A percentile compares a stretch with the other conserved stretches of the same genome.
Conservation (phyloP, 2,329 filamentous ascomycete species). For the Colletotrichum lindemuthianum region DNA sequence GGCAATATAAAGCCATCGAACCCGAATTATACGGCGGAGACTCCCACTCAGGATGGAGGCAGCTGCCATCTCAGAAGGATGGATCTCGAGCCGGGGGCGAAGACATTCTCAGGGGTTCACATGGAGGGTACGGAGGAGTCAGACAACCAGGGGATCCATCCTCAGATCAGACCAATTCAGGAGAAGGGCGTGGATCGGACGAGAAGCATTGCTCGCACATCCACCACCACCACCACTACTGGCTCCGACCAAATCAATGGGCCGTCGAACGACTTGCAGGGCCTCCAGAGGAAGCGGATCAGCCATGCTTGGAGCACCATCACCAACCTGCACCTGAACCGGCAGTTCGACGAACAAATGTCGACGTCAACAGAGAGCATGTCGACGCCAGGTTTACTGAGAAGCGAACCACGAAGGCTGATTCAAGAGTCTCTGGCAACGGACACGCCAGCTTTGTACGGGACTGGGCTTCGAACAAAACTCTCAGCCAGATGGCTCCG, state of each 20-base stretch:
- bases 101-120: background rate
- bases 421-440: too few species aligned
- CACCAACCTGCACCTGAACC: constrained; percentile 21
- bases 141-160: background rate
- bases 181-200: constrained; percentile 10
- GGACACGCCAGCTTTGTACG: too few species aligned
- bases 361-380: constrained; percentile 27
- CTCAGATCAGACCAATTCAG: background rate
- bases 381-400: background rate
- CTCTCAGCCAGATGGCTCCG: too few species aligned
- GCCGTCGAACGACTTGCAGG: constrained; percentile 11
- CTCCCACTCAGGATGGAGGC: background rate
- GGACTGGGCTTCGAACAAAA: too few species aligned
- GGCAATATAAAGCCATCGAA: constrained; percentile 29
- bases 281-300: background rate
- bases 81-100: background rate
- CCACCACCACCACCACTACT: constrained; percentile 72
- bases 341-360: constrained; percentile 10
- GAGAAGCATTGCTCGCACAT: constrained; percentile 61
- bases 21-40: constrained; percentile 26
- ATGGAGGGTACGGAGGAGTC: too few species aligned
- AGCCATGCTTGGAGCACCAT: constrained; percentile 24
- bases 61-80: background rate
- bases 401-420: too few species aligned
- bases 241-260: constrained; percentile 51